Base-by-base conservation (phyloP, 1,139 yeast genomes). In the Saccharomyces hybrid region DNA sequence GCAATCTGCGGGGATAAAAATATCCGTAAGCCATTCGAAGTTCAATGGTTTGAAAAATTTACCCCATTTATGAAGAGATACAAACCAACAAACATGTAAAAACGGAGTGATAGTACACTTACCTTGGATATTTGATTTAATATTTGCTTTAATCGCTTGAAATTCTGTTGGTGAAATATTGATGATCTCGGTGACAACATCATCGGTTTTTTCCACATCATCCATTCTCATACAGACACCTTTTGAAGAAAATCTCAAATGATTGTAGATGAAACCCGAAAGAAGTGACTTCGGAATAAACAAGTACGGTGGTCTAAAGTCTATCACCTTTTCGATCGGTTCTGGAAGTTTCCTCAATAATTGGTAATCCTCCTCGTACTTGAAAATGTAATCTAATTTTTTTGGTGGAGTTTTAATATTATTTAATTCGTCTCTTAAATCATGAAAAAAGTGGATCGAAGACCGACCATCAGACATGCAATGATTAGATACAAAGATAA, bases 11-110 rank as follows among this genome's bases (percentile, higher is more conserved):
- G 59, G 52, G 27, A 56, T 47, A 13, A 51, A 31, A 26, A 56
- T 51, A 41, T 55, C 53, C 5, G 54, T 48, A 11, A 51, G 31
- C 38, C 50, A 50, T 27, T 56, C 56, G 31, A 27, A 32, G 48
- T 51, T 53, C 13, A 42, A 29, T 32, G 49, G 42, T 11, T 54
- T 47, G 38, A 52, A 51, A 16, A 55, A 49, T 7, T 44, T 47
- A 11, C 53, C 55, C 26, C 51, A 48, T 26, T 55, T 47, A 48
- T 41, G 51, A 28, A 53, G 27, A 16, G 57, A 25, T 9, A 51
- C 57, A 47, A 56, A 51, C 59, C 59, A 56, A 47, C 57, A 55
- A 4, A 57, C 57, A 44, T 56, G 57, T 16, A 56, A 47, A 29
- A 53, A 52, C 11, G 59, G 59, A 3, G 59, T 56, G 31, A 56